Percentiles rank a stretch among this genome's conserved stretches.
phyloP scores from a whole-genome alignment of 345 rosid genomes.

The Populus ilicifolia region DNA sequence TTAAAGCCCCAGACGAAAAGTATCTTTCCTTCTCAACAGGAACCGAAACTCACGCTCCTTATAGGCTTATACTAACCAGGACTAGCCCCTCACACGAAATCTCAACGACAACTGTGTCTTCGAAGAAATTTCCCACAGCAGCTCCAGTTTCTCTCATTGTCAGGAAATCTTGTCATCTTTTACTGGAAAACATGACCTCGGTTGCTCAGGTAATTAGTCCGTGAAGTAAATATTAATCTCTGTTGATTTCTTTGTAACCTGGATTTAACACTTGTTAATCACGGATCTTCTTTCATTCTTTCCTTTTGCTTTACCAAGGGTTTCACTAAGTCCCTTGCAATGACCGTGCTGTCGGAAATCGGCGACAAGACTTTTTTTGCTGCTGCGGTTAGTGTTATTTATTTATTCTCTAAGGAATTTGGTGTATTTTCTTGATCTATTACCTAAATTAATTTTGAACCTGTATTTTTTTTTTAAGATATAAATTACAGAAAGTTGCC shows the following conservation, averaged over 20 bases:
- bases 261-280: not conserved
- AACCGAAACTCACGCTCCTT: not conserved
- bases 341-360: conserved; percentile 94
- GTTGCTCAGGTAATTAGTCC: conserved; percentile 49
- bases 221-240: not conserved
- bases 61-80: not conserved
- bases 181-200: conserved; percentile 46
- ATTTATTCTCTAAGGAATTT: not conserved
- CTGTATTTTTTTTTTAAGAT: not conserved
- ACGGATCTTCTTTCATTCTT: not conserved
- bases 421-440: not conserved
- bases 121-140: not conserved
- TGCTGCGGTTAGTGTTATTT: conserved; percentile 67
- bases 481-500: not conserved
- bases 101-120: not conserved
- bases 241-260: not conserved
- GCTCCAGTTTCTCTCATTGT: not conserved
- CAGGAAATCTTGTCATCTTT: not conserved
- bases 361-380: conserved; percentile 99
- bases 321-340: conserved; percentile 89
- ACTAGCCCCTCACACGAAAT: not conserved
- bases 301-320: conserved; percentile 44
- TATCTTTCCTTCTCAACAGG: not conserved
- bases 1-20: not conserved
- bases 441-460: not conserved